These are phyloP conservation scores for Eruca vesicaria DNA, from an alignment of 441 rosid species.

Conservation along the genomic window DNA sequence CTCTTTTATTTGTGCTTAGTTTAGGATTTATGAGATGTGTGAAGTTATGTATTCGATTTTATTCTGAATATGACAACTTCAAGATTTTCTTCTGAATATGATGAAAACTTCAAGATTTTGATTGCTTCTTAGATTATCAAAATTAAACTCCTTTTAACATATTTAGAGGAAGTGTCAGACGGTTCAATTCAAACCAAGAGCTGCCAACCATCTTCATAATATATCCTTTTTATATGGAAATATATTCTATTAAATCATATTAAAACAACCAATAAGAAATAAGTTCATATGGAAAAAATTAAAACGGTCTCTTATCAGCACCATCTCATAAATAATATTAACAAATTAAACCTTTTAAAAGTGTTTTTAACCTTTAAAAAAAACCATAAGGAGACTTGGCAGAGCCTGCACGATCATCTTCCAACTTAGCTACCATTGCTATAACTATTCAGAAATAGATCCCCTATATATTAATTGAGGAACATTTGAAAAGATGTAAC, in stretches of 20 bases:
- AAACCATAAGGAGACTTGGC: neutral
- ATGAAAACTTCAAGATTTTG: slow-evolving; percentile 1
- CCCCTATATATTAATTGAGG: too few relatives aligned
- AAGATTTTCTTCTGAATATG: neutral
- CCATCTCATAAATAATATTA: neutral
- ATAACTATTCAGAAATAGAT: neutral
- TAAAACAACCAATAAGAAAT: neutral
- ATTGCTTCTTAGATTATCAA: neutral
- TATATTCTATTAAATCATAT: neutral
- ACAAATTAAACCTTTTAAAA: neutral
- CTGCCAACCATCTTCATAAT: neutral
- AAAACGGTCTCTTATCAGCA: neutral
- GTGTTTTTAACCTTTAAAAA: neutral
- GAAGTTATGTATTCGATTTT: neutral
- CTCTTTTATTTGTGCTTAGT: slow-evolving; percentile 8
- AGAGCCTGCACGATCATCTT: neutral
- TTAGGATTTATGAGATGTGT: neutral
- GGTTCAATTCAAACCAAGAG: neutral
- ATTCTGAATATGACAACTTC: neutral
- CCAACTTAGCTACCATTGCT: neutral
- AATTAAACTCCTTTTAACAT: neutral
- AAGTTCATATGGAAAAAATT: neutral
- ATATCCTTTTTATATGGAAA: neutral
- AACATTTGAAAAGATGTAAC: too few relatives aligned
- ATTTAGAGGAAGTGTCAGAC: neutral